Evolutionary conservation across 129 eudicot species (phyloP), one percentile per base, ranked within the genome.

Genomic region (Sambucus nigra): DNA sequence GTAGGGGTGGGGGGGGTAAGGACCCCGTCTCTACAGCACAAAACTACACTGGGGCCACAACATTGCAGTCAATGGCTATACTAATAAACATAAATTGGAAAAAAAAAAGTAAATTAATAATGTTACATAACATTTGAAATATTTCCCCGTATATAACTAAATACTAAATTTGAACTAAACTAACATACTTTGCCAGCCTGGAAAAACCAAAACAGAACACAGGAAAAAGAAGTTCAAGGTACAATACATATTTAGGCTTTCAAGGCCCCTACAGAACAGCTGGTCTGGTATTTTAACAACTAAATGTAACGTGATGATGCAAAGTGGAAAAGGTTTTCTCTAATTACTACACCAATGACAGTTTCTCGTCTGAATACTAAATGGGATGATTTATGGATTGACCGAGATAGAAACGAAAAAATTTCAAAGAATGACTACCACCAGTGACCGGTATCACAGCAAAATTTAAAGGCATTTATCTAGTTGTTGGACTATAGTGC

Each of bases 1-100:
- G 42, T 7, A 35, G 6, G 13, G 42, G 13, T 57, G 35, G n/a
- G n/a, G n/a, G n/a, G n/a, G n/a, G n/a, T n/a, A n/a, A n/a, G 40
- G 39, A 53, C 11, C 44, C 24, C 15, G 7, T n/a, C 27, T 52
- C 67, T 48, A 27, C 59, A 60, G 50, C 51, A 49, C 22, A 45
- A 44, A 50, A 22, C 24, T 18, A 5, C 35, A 27, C 38, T 14
- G 10, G 5, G 55, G 23, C 10, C 27, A 47, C 53, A 21, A 35
- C 21, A 5, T 39, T 28, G 38, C 22, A 23, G 25, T 25, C 7
- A 39, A 27, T 14, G 14, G n/a, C n/a, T n/a, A 47, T 15, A 42
- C 51, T 7, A 20, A 38, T 25, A 68, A 42, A 23, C 16, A 56
- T 33, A 20, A 50, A 5, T 22, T 3, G 13, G n/a, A 35, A 27